Evolutionary conservation across 2,329 filamentous ascomycete species (phyloP), one percentile per base, ranked within the genome.

Genomic region (Botryosphaeria dothidea): DNA sequence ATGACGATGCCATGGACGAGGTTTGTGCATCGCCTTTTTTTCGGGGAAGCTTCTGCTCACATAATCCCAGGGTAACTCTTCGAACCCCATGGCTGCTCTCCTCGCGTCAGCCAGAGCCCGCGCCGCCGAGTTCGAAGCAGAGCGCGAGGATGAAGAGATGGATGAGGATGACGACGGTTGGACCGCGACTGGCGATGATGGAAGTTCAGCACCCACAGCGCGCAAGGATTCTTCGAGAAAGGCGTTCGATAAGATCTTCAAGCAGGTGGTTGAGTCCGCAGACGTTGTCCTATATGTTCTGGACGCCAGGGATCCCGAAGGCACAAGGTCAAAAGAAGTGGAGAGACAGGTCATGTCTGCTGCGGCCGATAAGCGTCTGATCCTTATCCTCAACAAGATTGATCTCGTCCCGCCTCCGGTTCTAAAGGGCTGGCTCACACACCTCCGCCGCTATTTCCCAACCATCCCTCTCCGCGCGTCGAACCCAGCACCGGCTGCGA

Each of bases 231-330:
- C 84, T 52, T 97, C 93, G 61, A 87, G 93, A 73, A 92, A 89
- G 78, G 92, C 92, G 63, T 97, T 94, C 79, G 93, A 97, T 85
- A 97, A 96, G 83, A 88, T 96, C 71, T 97, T 97, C 85, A 97
- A 97, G 83, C 87, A 92, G 74, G 93, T 97, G 17, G 88, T 96
- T 36, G 92, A 96, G 67, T 87, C 91, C 68, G 91, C 93, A 57
- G 93, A 97, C 75, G 93, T 97, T 29, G 85, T 97, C 38, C 87
- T 97, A 61, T 97, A 97, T 79, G 92, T 97, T 58, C 87, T 97
- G 65, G 93, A 97, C 74, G 93, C 94, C 62, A 88, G 93, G 71
- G 93, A 97, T 73, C 93, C 93, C 1, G 91, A 96, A 76, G 92
- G 92, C 66, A 97, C 93, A 31, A 86, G 93, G 69, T 97, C 93